Base-by-base conservation (phyloP, 768 basidiomycete genomes). In the Pleurotus tuber-regium region DNA sequence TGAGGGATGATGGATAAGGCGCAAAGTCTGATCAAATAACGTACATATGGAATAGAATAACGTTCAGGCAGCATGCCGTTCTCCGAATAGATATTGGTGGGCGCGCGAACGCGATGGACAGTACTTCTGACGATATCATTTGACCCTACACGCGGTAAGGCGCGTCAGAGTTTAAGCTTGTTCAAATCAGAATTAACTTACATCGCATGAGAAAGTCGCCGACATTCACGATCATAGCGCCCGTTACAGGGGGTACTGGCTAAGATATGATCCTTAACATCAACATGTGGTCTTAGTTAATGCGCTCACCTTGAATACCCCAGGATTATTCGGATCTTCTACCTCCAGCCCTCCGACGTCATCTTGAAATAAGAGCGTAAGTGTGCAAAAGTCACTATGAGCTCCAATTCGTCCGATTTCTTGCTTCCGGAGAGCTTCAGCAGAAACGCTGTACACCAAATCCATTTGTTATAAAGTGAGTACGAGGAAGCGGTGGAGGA, bases 311-410 rank as follows among this genome's bases (percentile, higher is more conserved):
- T 63, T 51, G 56, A 76, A 77, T 36, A 62, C 47, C 1, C 77
- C 80, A 4, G 78, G 72, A 16, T 63, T 58, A 33, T 70, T 65
- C 0, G 80, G 80, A 58, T 79, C 74, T 59, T 84, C 80, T 4
- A 85, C 76, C 58, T 87, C 82, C 3, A 86, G 68, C 0, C 85
- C 85, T 4, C 83, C 83, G 2, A 76, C 70, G 4, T 75, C 69
- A 57, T 86, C 83, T 63, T 86, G 84, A 43, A 84, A 70, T 2
- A 87, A 64, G 5, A 84, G 63, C 47, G 84, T 87, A 14, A 83
- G 67, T 0, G 72, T 78, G 2, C 77, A 75, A 53, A 77, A 85
- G 61, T 87, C 84, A 0, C 74, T 71, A 52, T 80, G 78, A 1
- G 73, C 73, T 8, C 73, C 76, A 30, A 81, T 76, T 9, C 80